Evolutionary conservation across 106 monocot species (phyloP).

Genomic region (Allium cepa): DNA sequence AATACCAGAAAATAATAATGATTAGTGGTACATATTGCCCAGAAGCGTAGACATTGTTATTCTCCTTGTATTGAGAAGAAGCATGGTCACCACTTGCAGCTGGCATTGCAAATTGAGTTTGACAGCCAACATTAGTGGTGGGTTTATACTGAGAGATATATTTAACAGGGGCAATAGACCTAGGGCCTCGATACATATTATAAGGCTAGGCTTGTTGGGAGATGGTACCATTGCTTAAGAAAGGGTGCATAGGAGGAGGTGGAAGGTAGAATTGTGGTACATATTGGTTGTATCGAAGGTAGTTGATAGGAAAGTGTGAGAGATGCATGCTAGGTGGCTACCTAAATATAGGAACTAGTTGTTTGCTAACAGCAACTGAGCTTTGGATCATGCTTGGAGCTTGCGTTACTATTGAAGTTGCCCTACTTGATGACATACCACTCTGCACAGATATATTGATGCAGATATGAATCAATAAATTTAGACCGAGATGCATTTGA

Average conservation of each 20-base stretch:
- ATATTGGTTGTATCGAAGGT: slow-evolving; percentile 67
- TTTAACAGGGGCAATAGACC: slow-evolving; percentile 20
- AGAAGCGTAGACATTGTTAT: slow-evolving; percentile 41
- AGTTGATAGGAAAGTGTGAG: slow-evolving; percentile 73
- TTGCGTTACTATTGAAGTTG: slow-evolving; percentile 33
- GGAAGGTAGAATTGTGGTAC: slow-evolving; percentile 63
- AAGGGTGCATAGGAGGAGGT: slow-evolving; percentile 54
- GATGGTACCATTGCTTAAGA: slow-evolving; percentile 47
- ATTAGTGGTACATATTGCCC: slow-evolving; percentile 55
- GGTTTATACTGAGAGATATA: slow-evolving; percentile 59
- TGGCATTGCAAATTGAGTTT: slow-evolving; percentile 17
- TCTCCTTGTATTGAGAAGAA: slow-evolving; percentile 61
- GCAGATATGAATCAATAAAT: no score
- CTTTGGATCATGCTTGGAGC: slow-evolving; percentile 24
- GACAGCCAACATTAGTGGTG: slow-evolving; percentile 32
- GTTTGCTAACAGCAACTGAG: slow-evolving; percentile 27
- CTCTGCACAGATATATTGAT: no score
- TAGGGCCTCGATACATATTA: slow-evolving; percentile 37
- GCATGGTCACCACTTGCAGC: slow-evolving; percentile 43
- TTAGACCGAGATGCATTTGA: no score
- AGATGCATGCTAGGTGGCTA: slow-evolving; percentile 64
- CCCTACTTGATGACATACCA: slow-evolving; percentile 17
- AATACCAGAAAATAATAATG: no score
- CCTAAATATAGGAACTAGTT: slow-evolving; percentile 55
- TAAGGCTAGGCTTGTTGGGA: slow-evolving; percentile 65